phyloP scores from a whole-genome alignment of 2,329 filamentous ascomycete genomes.

The Tolypocladium tundrense region DNA sequence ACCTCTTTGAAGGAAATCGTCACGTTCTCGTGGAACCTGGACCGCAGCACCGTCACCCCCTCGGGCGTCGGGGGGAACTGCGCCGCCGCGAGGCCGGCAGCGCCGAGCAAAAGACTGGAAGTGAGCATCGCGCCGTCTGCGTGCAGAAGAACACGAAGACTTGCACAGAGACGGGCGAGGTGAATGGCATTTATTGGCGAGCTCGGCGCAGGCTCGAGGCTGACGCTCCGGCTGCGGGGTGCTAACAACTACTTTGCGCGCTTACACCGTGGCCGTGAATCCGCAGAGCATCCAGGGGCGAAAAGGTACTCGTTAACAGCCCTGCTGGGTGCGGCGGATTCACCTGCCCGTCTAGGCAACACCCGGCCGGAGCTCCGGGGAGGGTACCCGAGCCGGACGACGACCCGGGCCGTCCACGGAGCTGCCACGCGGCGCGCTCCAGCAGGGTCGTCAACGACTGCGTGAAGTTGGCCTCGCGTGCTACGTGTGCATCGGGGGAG shows the following conservation, averaged over 20 bases:
- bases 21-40: conserved; percentile 49
- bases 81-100: conserved; percentile 12
- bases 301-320: not conserved
- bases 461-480: no score
- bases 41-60: conserved; percentile 37
- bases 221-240: not conserved
- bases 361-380: not conserved
- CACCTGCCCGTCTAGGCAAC: not conserved
- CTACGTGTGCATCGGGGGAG: not conserved
- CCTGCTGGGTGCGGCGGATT: not conserved
- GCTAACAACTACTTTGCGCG: not conserved
- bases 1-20: conserved; percentile 51
- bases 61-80: conserved; percentile 20
- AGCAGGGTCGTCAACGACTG: no score
- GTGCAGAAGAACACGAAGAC: not conserved
- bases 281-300: not conserved
- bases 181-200: not conserved
- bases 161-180: not conserved
- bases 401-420: not conserved
- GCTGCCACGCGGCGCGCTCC: no score
- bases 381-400: not conserved
- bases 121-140: conserved; percentile 1
- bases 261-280: not conserved
- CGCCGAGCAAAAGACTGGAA: conserved; percentile 6
- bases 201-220: not conserved